Evolutionary conservation across 1,284 basidiomycete species (phyloP).

Genomic region (Puccinia polysora): DNA sequence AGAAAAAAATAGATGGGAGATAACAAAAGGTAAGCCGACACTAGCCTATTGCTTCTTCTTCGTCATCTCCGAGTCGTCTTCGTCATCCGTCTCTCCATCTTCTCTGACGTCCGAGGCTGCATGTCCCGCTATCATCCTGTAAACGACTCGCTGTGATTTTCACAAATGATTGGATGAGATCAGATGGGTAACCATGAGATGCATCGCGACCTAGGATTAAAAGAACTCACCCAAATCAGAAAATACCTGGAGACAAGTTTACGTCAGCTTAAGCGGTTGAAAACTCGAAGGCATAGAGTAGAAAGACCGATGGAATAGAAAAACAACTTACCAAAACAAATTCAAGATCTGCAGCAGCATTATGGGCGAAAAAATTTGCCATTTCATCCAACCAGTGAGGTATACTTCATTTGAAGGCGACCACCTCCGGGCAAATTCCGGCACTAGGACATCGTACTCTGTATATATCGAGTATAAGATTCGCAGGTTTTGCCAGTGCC

Average conservation of each 20-base stretch:
- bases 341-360: constrained; percentile 74
- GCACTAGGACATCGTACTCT: constrained; percentile 70
- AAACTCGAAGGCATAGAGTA: not conserved
- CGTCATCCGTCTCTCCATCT: constrained; percentile 48
- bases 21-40: too few relatives aligned
- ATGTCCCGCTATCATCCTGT: constrained; percentile 46
- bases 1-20: too few relatives aligned
- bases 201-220: too few relatives aligned
- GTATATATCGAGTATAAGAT: constrained; percentile 84
- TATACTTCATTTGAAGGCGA: constrained; percentile 64
- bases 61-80: not conserved
- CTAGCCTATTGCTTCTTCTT: constrained; percentile 25
- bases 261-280: not conserved
- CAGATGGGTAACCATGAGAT: too few relatives aligned
- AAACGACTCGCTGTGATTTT: constrained; percentile 42
- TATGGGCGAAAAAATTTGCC: constrained; percentile 70
- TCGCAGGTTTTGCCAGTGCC: constrained; percentile 81
- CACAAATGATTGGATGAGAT: not conserved
- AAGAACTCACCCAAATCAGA: constrained; percentile 41
- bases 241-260: constrained; percentile 30
- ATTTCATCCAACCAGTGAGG: constrained; percentile 62
- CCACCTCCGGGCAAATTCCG: constrained; percentile 12
- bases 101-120: constrained; percentile 47
- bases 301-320: constrained; percentile 45
- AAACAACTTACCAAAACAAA: constrained; percentile 58